Conservation (phyloP, 345 rosid species). For the Sisymbrium altissimum region DNA sequence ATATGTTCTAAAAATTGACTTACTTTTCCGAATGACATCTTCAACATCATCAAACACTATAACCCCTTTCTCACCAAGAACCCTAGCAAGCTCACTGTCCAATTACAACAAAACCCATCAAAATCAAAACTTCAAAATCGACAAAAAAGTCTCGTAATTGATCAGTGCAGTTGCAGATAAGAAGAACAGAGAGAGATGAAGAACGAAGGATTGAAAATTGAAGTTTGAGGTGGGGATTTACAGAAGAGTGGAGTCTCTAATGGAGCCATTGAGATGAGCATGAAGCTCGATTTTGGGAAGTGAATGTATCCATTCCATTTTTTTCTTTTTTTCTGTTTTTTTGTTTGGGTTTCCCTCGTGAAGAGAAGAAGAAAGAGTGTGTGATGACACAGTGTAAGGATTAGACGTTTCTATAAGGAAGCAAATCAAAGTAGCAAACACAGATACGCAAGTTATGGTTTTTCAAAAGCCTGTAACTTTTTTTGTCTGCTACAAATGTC, state of each 20-base stretch:
- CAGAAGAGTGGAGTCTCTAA: conserved; percentile 87
- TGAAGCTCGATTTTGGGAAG: conserved; percentile 93
- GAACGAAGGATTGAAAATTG: not conserved
- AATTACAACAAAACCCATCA: not conserved
- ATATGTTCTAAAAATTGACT: not conserved
- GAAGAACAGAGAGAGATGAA: not conserved
- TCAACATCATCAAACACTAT: conserved; percentile 70
- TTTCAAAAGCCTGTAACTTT: not conserved
- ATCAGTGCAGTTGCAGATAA: not conserved
- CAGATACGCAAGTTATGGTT: not conserved
- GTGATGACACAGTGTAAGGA: not conserved
- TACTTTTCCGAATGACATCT: conserved; percentile 74
- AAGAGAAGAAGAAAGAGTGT: not conserved
- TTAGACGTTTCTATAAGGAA: conserved; percentile 21
- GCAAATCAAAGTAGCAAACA: no score
- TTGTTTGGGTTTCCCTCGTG: not conserved
- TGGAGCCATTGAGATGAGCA: conserved; percentile 97
- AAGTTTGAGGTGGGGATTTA: conserved; percentile 22
- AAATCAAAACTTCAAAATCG: not conserved
- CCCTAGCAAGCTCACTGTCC: conserved; percentile 84
- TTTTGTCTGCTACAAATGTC: not conserved
- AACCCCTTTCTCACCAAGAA: conserved; percentile 65
- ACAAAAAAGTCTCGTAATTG: not conserved
- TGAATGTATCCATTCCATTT: conserved; percentile 61
- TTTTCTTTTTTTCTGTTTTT: no score